Evolutionary conservation across 2,329 filamentous ascomycete species (phyloP).

Genomic region (Aureobasidium namibiae): DNA sequence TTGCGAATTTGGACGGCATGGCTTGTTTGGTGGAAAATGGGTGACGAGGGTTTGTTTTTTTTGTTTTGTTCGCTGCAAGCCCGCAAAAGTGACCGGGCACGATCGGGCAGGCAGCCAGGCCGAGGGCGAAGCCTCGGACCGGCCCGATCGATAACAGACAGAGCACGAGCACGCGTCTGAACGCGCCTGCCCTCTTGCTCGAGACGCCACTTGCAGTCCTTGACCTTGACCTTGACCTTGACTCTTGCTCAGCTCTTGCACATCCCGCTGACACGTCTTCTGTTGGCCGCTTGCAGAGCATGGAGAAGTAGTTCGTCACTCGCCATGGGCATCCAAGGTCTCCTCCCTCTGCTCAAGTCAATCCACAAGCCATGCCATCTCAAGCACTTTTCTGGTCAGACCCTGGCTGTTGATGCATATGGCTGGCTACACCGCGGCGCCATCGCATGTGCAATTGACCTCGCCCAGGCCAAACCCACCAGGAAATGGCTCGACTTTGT

Average conservation of each 20-base stretch:
- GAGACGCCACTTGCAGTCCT: not conserved
- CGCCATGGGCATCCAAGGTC: conserved; percentile 4
- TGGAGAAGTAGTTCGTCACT: not conserved
- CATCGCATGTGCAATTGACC: conserved; percentile 79
- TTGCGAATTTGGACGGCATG: conserved; percentile 69
- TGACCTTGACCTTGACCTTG: too few species aligned
- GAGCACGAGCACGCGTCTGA: not conserved
- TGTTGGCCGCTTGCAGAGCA: not conserved
- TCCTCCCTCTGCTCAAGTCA: conserved; percentile 59
- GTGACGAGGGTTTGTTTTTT: not conserved
- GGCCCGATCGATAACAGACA: not conserved
- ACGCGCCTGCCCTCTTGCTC: not conserved
- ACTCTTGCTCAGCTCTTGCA: not conserved
- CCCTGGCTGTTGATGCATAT: conserved; percentile 91
- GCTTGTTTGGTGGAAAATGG: conserved; percentile 9
- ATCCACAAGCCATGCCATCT: conserved; percentile 85
- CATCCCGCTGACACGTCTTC: not conserved
- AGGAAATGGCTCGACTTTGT: conserved; percentile 84
- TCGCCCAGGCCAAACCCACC: conserved; percentile 81
- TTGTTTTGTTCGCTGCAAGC: not conserved
- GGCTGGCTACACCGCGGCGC: conserved; percentile 96
- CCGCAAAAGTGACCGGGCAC: not conserved
- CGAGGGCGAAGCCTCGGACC: not conserved
- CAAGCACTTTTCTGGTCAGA: conserved; percentile 80
- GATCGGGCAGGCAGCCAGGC: not conserved